phyloP scores from a whole-genome alignment of 1,139 yeast species.

The Pichia sp. region DNA sequence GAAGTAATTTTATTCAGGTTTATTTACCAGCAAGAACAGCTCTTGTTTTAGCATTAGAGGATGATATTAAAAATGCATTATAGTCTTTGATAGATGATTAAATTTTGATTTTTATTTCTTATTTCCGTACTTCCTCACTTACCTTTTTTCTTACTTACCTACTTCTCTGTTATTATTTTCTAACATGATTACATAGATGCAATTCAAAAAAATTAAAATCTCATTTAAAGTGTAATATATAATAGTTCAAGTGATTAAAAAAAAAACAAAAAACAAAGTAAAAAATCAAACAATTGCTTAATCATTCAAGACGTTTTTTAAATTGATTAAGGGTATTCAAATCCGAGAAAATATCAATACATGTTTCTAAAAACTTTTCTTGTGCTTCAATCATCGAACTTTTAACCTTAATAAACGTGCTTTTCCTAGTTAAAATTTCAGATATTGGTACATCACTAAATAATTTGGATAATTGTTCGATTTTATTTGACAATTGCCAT shows the following conservation, averaged over 20 bases:
- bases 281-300: not conserved
- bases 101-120: not conserved
- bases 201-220: not conserved
- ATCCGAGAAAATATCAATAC: constrained; percentile 16
- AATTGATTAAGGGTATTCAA: not conserved
- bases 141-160: not conserved
- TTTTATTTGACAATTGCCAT: constrained; percentile 61
- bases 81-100: not conserved
- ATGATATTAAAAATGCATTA: not conserved
- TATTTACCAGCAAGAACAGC: constrained; percentile 84
- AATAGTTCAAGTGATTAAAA: not conserved
- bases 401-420: constrained; percentile 33
- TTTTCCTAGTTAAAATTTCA: constrained; percentile 42
- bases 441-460: constrained; percentile 48
- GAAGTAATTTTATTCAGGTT: constrained; percentile 70
- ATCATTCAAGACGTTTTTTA: not conserved
- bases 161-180: too few relatives aligned
- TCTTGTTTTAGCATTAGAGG: constrained; percentile 51
- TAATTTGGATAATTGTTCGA: constrained; percentile 72
- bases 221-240: not conserved
- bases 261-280: not conserved
- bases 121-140: too few relatives aligned
- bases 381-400: constrained; percentile 17
- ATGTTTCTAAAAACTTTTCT: constrained; percentile 19
- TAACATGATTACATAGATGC: too few relatives aligned